Evolutionary conservation across 192 early-diverging fungal genomes (phyloP).

Genomic region (Lunasporangiospora selenospora): DNA sequence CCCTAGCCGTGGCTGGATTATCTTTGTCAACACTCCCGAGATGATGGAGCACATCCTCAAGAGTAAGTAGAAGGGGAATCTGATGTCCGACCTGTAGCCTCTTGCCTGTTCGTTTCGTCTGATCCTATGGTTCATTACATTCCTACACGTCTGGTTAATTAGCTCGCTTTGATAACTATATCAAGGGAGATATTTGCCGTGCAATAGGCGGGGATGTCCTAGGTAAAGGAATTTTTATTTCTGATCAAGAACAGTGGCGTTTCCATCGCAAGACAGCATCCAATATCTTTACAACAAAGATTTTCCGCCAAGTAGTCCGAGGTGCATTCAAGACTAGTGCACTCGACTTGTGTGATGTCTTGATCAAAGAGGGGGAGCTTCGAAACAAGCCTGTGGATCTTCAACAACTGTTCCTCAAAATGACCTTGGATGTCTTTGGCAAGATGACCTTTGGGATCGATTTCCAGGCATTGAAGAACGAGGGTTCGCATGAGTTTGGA

Average conservation of each 20-base stretch:
- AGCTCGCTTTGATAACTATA: neutral
- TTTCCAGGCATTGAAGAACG: too few species aligned
- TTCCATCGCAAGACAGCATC: conserved; percentile 42
- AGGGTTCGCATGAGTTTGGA: too few species aligned
- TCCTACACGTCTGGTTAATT: too few species aligned
- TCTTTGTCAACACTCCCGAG: conserved; percentile 17
- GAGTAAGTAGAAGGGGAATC: too few species aligned
- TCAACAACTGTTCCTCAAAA: conserved; percentile 39
- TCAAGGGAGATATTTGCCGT: neutral
- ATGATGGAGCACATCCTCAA: conserved; percentile 22
- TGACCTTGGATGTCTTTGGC: conserved; percentile 38
- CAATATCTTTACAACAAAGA: neutral
- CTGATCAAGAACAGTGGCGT: conserved; percentile 53
- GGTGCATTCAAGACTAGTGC: neutral
- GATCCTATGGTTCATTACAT: too few species aligned
- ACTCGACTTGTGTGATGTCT: neutral
- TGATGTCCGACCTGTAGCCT: too few species aligned
- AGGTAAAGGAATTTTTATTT: conserved; percentile 56
- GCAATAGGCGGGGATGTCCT: conserved; percentile 21
- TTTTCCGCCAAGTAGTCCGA: neutral
- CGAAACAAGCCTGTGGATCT: too few species aligned
- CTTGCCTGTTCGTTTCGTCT: too few species aligned
- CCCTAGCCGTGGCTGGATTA: conserved; percentile 12
- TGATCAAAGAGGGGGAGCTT: neutral
- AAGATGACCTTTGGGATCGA: too few species aligned